Evolutionary conservation across 2,329 filamentous ascomycete species (phyloP).

Genomic region (Coniochaeta sp.): DNA sequence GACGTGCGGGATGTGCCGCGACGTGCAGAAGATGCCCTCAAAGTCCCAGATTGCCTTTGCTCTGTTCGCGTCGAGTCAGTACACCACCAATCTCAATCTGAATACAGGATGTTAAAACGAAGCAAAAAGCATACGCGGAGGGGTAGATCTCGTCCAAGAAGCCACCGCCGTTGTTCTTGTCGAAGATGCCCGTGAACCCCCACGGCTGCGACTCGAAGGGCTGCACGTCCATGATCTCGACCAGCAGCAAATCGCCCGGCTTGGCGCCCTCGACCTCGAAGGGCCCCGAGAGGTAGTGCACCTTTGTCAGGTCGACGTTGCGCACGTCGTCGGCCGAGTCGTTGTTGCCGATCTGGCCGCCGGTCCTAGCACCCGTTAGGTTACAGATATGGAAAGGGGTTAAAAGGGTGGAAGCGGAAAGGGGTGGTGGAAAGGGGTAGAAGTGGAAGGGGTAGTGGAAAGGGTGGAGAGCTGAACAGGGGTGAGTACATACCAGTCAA

Average conservation of each 20-base stretch:
- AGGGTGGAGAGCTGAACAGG: no score
- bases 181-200: constrained; percentile 84
- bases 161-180: constrained; percentile 74
- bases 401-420: no score
- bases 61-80: constrained; percentile 10
- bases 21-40: constrained; percentile 63
- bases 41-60: constrained; percentile 55
- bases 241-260: constrained; percentile 76
- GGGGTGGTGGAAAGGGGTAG: no score
- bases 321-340: constrained; percentile 84
- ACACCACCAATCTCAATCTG: neutral
- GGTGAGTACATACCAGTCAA: constrained; percentile 79
- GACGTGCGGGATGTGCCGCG: constrained; percentile 79
- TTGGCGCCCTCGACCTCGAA: constrained; percentile 81
- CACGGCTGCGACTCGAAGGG: constrained; percentile 79
- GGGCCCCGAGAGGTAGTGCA: constrained; percentile 85
- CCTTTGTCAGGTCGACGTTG: constrained; percentile 73
- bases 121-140: constrained; percentile 50
- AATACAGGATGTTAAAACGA: neutral
- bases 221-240: constrained; percentile 91
- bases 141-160: constrained; percentile 87
- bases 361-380: constrained; percentile 38
- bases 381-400: neutral
- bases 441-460: no score
- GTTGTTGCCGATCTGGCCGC: constrained; percentile 81